Conservation (phyloP, 148 eudicot genomes). For the Fagopyrum homotropicum region DNA sequence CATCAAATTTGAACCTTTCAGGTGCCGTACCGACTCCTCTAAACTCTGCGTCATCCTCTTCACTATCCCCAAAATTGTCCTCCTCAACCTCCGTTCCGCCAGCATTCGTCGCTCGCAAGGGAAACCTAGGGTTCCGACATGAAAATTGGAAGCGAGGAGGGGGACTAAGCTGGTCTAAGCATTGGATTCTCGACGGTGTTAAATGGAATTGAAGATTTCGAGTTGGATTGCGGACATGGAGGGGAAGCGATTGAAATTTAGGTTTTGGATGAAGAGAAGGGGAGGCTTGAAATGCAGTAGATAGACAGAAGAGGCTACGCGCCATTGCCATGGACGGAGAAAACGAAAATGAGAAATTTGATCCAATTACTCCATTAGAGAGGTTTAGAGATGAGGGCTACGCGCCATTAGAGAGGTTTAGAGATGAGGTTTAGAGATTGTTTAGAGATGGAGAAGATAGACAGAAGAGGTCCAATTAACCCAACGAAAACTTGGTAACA, state of each 20-base stretch:
- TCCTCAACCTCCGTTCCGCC: background rate
- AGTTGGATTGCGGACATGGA: background rate
- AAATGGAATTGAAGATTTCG: slow-evolving; percentile 17
- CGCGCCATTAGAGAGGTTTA: no score
- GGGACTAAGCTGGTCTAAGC: slow-evolving; percentile 3
- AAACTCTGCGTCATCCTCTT: slow-evolving; percentile 39
- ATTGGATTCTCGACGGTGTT: slow-evolving; percentile 10
- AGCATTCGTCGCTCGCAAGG: slow-evolving; percentile 26
- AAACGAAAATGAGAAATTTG: background rate
- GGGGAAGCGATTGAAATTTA: background rate
- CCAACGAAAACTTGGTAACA: no score
- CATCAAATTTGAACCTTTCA: slow-evolving; percentile 54
- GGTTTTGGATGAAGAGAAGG: background rate
- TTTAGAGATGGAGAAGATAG: no score
- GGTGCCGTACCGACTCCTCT: slow-evolving; percentile 72
- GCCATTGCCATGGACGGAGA: slow-evolving; percentile 19
- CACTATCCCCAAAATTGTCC: slow-evolving; percentile 22
- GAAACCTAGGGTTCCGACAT: slow-evolving; percentile 20
- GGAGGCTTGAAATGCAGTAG: slow-evolving; percentile 16
- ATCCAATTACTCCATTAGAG: no score
- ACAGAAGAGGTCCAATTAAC: no score
- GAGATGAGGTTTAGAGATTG: no score
- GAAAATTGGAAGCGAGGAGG: slow-evolving; percentile 10
- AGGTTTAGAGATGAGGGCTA: no score
- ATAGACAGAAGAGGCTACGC: background rate